phyloP scores from a whole-genome alignment of 1,284 basidiomycete genomes.

The Ustilago nuda region DNA sequence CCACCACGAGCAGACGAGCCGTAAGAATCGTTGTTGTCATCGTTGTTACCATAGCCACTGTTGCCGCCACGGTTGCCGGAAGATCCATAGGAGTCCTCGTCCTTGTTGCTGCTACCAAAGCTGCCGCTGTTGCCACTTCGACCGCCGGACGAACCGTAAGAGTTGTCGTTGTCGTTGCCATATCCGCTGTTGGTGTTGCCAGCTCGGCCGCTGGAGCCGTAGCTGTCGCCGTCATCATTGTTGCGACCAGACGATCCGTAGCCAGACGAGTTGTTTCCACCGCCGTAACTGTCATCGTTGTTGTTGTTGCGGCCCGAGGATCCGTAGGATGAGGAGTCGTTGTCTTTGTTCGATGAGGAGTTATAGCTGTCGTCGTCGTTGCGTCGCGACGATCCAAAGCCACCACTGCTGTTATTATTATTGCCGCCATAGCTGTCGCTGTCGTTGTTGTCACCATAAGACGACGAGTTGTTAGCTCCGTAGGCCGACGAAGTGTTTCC shows the following conservation, averaged over 20 bases:
- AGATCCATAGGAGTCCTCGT: slow-evolving; percentile 4
- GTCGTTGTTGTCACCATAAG: slow-evolving; percentile 10
- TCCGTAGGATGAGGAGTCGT: slow-evolving; percentile 8
- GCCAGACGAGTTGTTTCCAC: slow-evolving; percentile 16
- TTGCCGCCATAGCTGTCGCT: slow-evolving; percentile 14
- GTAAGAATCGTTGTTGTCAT: slow-evolving; percentile 2
- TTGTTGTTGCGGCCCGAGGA: slow-evolving; percentile 11
- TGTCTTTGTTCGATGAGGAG: slow-evolving; percentile 21
- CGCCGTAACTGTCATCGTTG: slow-evolving; percentile 3
- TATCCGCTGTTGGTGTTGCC: slow-evolving; percentile 6
- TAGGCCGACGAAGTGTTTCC: neutral
- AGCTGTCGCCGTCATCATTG: slow-evolving; percentile 21
- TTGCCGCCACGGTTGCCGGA: slow-evolving; percentile 1
- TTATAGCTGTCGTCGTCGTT: slow-evolving; percentile 26
- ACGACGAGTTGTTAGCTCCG: neutral
- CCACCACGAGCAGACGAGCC: slow-evolving; percentile 21
- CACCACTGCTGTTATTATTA: slow-evolving; percentile 16
- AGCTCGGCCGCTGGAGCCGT: slow-evolving; percentile 1
- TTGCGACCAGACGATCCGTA: slow-evolving; percentile 18
- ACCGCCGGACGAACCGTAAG: neutral
- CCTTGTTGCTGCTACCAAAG: slow-evolving; percentile 15
- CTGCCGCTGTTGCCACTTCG: slow-evolving; percentile 11
- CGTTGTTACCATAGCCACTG: slow-evolving; percentile 8
- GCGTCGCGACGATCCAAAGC: slow-evolving; percentile 13
- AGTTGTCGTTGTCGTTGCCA: slow-evolving; percentile 17